Conservation (phyloP, 106 monocot genomes). For the Alisma plantagoaquatica region DNA sequence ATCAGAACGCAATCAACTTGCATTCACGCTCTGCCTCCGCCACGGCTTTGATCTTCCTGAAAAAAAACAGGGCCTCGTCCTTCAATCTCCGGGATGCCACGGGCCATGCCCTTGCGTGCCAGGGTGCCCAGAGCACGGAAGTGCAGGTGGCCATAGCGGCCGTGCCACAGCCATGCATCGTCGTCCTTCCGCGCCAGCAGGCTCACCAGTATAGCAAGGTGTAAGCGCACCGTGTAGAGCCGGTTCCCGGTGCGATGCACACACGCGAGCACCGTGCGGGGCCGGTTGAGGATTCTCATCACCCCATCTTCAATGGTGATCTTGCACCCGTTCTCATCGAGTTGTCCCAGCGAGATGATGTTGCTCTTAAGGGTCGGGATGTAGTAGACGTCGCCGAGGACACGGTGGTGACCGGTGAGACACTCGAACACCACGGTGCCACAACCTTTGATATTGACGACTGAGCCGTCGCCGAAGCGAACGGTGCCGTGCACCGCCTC, state of each 20-base stretch:
- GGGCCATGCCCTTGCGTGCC: background rate
- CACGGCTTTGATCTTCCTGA: slow-evolving; percentile 1
- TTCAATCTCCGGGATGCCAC: background rate
- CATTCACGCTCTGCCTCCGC: slow-evolving; percentile 1
- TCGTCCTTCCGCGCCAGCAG: too few species aligned
- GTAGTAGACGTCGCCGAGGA: background rate
- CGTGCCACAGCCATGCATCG: background rate
- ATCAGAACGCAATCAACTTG: too few species aligned
- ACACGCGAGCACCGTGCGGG: background rate
- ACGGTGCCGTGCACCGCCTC: background rate
- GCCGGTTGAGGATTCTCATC: background rate
- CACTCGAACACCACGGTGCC: background rate
- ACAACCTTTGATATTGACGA: too few species aligned
- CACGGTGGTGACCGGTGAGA: background rate
- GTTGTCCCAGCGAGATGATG: background rate
- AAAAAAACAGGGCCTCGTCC: background rate
- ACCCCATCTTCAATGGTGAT: background rate
- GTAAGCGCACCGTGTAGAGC: background rate
- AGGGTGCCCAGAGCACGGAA: background rate
- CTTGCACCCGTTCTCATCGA: background rate
- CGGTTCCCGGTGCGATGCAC: background rate
- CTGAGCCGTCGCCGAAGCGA: too few species aligned
- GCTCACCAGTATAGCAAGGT: background rate
- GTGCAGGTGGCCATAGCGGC: background rate
- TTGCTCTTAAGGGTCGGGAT: background rate